A percentile compares a stretch with the other conserved stretches of the same genome.
phyloP scores from a whole-genome alignment of 176 grass and related monocot genomes.

The Oryza officinalis region DNA sequence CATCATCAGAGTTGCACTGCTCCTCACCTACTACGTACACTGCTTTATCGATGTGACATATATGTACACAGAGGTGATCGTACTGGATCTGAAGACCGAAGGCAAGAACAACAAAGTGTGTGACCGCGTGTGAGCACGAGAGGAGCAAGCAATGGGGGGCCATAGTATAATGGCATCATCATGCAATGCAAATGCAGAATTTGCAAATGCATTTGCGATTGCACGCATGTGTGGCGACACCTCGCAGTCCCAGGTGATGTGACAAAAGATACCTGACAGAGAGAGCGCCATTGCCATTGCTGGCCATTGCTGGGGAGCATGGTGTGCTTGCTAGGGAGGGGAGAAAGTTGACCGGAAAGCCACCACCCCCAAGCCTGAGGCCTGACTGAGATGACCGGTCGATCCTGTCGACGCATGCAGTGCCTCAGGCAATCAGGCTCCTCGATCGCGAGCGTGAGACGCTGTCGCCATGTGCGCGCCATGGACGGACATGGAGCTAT shows the following conservation, averaged over 20 bases:
- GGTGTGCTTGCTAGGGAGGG: not conserved
- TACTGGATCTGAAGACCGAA: not conserved
- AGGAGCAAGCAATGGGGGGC: not conserved
- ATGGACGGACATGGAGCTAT: conserved; percentile 15
- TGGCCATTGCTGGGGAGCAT: not conserved
- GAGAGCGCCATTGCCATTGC: not conserved
- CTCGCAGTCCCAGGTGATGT: conserved; percentile 50
- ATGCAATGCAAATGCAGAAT: not conserved
- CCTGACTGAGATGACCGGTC: conserved; percentile 47
- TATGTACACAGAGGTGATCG: not conserved
- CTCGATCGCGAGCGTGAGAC: not conserved
- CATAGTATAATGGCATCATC: not conserved
- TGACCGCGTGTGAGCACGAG: not conserved
- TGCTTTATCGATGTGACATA: not conserved
- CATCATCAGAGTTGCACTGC: not conserved
- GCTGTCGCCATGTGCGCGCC: conserved; percentile 33
- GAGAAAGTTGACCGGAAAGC: conserved; percentile 54
- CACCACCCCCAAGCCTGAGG: not conserved
- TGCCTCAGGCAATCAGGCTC: not conserved
- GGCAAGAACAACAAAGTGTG: not conserved
- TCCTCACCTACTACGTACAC: not conserved
- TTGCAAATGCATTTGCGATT: not conserved
- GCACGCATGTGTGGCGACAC: conserved; percentile 34
- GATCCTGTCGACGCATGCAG: not conserved
- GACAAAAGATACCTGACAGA: conserved; percentile 55